A percentile compares a stretch with the other conserved stretches of the same genome.
These are phyloP conservation scores for Passalora sequoiae DNA, from an alignment of 2,329 filamentous ascomycete species.

Conservation along the genomic window DNA sequence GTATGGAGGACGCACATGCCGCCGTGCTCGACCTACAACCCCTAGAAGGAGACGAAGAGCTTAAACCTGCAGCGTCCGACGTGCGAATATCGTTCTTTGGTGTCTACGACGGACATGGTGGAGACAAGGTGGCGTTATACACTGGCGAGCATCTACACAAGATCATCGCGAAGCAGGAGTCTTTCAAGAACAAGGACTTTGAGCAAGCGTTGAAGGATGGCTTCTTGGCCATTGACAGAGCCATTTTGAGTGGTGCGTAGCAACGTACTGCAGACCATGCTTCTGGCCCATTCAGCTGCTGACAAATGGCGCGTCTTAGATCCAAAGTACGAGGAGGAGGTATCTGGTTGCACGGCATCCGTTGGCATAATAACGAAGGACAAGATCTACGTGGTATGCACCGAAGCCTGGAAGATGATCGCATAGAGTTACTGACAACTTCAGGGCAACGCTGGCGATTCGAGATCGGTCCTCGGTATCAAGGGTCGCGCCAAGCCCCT, in stretches of 20 bases:
- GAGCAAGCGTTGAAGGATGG: slow-evolving; percentile 96
- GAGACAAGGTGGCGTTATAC: slow-evolving; percentile 92
- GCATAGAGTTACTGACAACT: slow-evolving; percentile 15
- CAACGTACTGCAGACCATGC: slow-evolving; percentile 1
- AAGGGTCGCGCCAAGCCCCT: slow-evolving; percentile 96
- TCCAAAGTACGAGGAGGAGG: slow-evolving; percentile 93
- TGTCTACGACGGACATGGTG: slow-evolving; percentile 95
- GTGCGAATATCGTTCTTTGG: slow-evolving; percentile 90
- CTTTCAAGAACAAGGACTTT: slow-evolving; percentile 85
- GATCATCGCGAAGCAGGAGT: slow-evolving; percentile 90
- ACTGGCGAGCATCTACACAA: slow-evolving; percentile 88
- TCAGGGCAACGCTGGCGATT: slow-evolving; percentile 95
- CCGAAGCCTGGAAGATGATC: background rate
- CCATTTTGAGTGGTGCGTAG: slow-evolving; percentile 82
- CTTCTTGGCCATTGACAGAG: slow-evolving; percentile 90
- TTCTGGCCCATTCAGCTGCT: slow-evolving; percentile 12
- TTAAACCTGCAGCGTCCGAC: slow-evolving; percentile 56
- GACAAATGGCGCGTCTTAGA: slow-evolving; percentile 52
- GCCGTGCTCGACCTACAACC: slow-evolving; percentile 80
- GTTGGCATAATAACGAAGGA: slow-evolving; percentile 82
- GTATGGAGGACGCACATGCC: slow-evolving; percentile 97
- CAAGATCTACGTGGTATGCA: slow-evolving; percentile 90
- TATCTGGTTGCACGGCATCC: slow-evolving; percentile 94
- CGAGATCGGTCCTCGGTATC: slow-evolving; percentile 87
- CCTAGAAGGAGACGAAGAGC: slow-evolving; percentile 49